Evolutionary conservation across 2,329 filamentous ascomycete species (phyloP), one percentile per base, ranked within the genome.

Genomic region (Xylaria sp.): DNA sequence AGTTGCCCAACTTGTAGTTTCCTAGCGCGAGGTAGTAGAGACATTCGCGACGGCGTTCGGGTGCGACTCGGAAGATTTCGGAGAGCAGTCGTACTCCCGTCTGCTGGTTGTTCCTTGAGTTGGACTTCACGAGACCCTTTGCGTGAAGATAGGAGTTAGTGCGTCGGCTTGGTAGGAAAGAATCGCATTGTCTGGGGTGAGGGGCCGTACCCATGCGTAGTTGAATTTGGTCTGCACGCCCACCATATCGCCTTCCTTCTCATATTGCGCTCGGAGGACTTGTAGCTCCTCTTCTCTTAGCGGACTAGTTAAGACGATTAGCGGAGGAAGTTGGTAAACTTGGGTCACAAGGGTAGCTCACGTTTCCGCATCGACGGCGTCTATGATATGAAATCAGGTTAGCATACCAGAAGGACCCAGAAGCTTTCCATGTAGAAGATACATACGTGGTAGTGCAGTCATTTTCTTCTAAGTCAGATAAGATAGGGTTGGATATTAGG

Each of bases 221-320:
- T 99, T 99, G 89, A 99, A 99, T 81, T 98, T 98, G 71, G 96
- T 99, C 82, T 99, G 96, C 50, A 99, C 89, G 69, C 95, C 94
- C 70, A 97, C 95, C 85, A 97, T 97, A 77, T 97, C 93, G 75
- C 95, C 96, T 84, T 99, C 96, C 80, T 97, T 97, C 80, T 98
- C 95, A 81, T 96, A 99, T 81, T 99, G 96, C 70, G 93, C 87
- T 73, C 95, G 93, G 63, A 99, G 88, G 72, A 98, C 96, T 81
- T 94, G 91, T 70, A 99, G 91, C 83, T 99, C 96, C 60, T 93
- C 92, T 66, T 93, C 90, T 83, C 96, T 97, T 72, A 99, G 88
- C 74, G 96, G 93, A 79, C 94, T 96, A 66, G 74, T 46, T 51
- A 68, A 63, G 69, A 60, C 60, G 50, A 61, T 73, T 61, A 72